Percentiles rank a stretch among this genome's conserved stretches.
phyloP scores from a whole-genome alignment of 768 basidiomycete species.

The Boletus edulis region DNA sequence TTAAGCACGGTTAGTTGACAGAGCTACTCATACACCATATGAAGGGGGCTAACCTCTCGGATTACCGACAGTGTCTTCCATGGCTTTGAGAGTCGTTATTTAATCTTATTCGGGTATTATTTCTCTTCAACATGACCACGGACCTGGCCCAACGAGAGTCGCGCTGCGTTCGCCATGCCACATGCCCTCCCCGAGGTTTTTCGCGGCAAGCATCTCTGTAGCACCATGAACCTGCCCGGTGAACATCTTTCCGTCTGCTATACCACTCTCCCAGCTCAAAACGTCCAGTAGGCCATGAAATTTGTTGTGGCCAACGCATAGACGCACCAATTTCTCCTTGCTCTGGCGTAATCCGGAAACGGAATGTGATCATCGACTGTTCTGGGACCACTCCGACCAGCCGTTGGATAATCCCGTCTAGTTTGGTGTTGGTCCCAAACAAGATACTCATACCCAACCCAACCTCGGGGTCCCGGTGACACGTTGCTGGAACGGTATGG shows the following conservation, averaged over 20 bases:
- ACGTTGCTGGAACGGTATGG: not conserved
- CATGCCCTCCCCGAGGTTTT: constrained; percentile 10
- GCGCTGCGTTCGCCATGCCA: not conserved
- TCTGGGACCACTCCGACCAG: constrained; percentile 26
- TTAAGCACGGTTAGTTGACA: not conserved
- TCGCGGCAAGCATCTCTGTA: constrained; percentile 3
- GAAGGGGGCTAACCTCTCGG: not conserved
- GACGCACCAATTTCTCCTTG: constrained; percentile 63
- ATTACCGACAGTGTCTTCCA: constrained; percentile 1
- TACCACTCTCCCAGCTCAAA: not conserved
- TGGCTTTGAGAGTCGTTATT: constrained; percentile 6
- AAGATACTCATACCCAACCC: not conserved
- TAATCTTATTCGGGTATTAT: constrained; percentile 13
- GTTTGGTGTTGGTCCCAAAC: not conserved
- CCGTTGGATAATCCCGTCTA: not conserved
- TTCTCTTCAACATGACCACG: not conserved
- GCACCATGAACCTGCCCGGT: constrained; percentile 26
- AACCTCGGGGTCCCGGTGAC: not conserved
- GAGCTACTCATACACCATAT: not conserved
- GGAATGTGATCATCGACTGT: constrained; percentile 48
- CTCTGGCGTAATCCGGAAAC: constrained; percentile 46
- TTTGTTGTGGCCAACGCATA: constrained; percentile 86
- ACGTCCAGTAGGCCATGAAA: constrained; percentile 64
- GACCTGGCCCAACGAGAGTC: not conserved
- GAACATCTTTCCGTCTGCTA: not conserved